A percentile compares a stretch with the other conserved stretches of the same genome.
Conservation (phyloP, 2,329 filamentous ascomycete species). For the Stemphylium beticola region DNA sequence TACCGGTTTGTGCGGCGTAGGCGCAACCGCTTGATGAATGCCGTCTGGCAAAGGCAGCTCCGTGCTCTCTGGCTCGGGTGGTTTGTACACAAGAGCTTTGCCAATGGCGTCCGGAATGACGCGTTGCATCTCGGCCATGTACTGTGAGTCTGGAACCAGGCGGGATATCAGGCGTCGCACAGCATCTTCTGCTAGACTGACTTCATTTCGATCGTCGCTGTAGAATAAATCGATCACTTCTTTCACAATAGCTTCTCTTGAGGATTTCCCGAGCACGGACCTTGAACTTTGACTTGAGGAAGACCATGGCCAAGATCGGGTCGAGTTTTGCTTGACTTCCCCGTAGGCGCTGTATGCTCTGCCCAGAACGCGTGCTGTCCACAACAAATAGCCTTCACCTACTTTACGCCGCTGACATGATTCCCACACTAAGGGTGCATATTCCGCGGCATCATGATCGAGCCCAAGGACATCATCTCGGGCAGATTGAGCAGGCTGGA, state of each 20-base stretch:
- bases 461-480: constrained; percentile 71
- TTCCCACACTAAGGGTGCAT: constrained; percentile 74
- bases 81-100: constrained; percentile 33
- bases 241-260: constrained; percentile 45
- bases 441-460: constrained; percentile 67
- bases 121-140: constrained; percentile 38
- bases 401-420: constrained; percentile 71
- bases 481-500: constrained; percentile 65
- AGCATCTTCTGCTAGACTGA: constrained; percentile 54
- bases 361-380: constrained; percentile 85
- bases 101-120: constrained; percentile 40
- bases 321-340: constrained; percentile 57
- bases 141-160: constrained; percentile 26
- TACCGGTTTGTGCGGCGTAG: constrained; percentile 24
- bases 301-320: constrained; percentile 37
- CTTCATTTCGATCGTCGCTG: constrained; percentile 48
- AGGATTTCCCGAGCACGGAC: constrained; percentile 36
- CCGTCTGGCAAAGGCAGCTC: constrained; percentile 11
- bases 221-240: constrained; percentile 47
- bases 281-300: constrained; percentile 21
- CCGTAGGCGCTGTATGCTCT: constrained; percentile 74
- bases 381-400: constrained; percentile 74
- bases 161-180: constrained; percentile 41
- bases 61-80: constrained; percentile 19
- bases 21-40: constrained; percentile 26